Base-by-base conservation (phyloP, 257 asterid genomes). In the Rhazya stricta region DNA sequence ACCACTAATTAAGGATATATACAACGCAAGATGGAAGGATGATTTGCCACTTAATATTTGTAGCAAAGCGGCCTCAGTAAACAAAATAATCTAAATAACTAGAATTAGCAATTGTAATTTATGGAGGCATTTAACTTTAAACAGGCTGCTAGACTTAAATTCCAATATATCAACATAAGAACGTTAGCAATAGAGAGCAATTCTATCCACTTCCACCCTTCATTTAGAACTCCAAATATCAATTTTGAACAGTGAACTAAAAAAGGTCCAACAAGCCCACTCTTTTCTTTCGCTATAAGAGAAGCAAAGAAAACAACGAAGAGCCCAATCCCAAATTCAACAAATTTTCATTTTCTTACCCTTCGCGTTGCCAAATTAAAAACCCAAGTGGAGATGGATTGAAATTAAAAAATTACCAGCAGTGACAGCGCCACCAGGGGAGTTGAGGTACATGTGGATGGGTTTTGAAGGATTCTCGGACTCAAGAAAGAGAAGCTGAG, bases 381-480 rank as follows among this genome's bases (percentile, higher is more conserved):
- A 73, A 46, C 34, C 30, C 51, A 69, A 1, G 13, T 19, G 3
- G 46, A 43, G 39, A 41, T 5, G 29, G 41, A 41, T 12, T 29
- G 2, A 32, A 69, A 7, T 36, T 9, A 9, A 71, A 69, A 66
- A 41, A 39, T 9, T 79, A 91, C 98, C 98, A 2, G 96, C 98
- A 57, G 94, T 86, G 75, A 94, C 97, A 30, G 94, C 91, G 60
- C 98, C 97, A 15, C 97, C 96, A 1, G 97, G 98, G 50, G 98
- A 94, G 81, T 94, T 94, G 72, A 94, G 92, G 76, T 94, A 94
- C 96, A 94, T 90, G 75, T 94, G 84, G 74, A 94, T 90, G 58
- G 97, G 96, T 71, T 91, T 94, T 53, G 97, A 86, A 0, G 97
- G 98, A 82, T 94, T 91, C 71, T 94, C 93, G 50, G 97, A 94